A percentile compares a stretch with the other conserved stretches of the same genome.
These are phyloP conservation scores for Allantophomopsis cytisporea DNA, from an alignment of 2,329 filamentous ascomycete species.

Conservation along the genomic window DNA sequence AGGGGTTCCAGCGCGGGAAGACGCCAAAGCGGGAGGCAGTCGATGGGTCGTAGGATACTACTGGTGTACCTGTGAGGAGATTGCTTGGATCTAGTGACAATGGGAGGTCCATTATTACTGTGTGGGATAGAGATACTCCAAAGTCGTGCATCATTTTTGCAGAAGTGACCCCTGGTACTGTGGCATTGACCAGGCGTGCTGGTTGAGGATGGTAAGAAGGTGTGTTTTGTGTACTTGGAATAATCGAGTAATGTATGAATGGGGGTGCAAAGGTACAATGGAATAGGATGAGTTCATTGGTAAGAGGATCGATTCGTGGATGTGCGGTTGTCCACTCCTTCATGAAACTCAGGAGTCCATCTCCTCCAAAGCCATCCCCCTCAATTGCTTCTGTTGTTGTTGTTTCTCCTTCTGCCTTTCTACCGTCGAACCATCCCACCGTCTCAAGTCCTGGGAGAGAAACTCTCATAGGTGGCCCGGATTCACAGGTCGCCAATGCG, in stretches of 20 bases:
- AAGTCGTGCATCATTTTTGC: constrained; percentile 71
- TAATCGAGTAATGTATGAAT: constrained; percentile 52
- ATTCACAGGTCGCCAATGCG: constrained; percentile 57
- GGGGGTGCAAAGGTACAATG: constrained; percentile 52
- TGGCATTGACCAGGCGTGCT: constrained; percentile 27
- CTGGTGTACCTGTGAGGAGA: constrained; percentile 36
- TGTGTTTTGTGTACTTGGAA: constrained; percentile 23
- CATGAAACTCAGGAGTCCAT: constrained; percentile 44
- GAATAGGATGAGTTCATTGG: constrained; percentile 53
- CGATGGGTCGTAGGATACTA: constrained; percentile 43
- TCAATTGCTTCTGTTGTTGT: constrained; percentile 21
- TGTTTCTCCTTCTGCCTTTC: constrained; percentile 34
- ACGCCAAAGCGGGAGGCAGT: constrained; percentile 50
- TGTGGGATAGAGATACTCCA: constrained; percentile 47
- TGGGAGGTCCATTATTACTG: constrained; percentile 57
- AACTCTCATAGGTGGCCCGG: constrained; percentile 54
- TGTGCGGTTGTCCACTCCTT: constrained; percentile 60
- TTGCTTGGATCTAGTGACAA: constrained; percentile 52
- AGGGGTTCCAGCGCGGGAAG: constrained; percentile 47
- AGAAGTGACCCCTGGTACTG: constrained; percentile 45
- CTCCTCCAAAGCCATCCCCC: constrained; percentile 37
- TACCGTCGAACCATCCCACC: constrained; percentile 57
- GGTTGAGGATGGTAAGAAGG: constrained; percentile 16
- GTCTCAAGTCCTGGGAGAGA: constrained; percentile 51
- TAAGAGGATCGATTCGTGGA: constrained; percentile 50